Evolutionary conservation across 2,329 filamentous ascomycete genomes (phyloP).

Genomic region (Microcyclospora tardicrescens): DNA sequence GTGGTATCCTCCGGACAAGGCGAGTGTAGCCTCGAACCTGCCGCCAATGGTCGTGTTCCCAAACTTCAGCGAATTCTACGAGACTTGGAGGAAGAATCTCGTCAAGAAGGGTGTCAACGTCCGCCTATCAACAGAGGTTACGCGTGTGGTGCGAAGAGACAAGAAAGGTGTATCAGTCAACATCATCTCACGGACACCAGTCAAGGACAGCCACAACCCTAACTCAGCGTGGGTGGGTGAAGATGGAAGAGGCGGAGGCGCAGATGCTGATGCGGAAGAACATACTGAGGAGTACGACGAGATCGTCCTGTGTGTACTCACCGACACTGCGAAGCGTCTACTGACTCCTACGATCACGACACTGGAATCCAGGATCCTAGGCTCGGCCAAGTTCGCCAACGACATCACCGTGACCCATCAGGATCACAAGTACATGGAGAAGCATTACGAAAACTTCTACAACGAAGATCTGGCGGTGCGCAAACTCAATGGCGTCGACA

Average conservation of each 20-base stretch:
- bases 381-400: constrained; percentile 56
- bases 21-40: constrained; percentile 36
- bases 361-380: constrained; percentile 54
- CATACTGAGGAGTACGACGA: constrained; percentile 47
- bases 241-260: constrained; percentile 23
- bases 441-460: constrained; percentile 54
- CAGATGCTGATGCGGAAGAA: constrained; percentile 29
- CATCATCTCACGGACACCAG: constrained; percentile 31
- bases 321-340: constrained; percentile 45
- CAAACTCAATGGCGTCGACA: constrained; percentile 29
- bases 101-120: constrained; percentile 43
- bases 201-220: constrained; percentile 31
- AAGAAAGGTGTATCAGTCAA: constrained; percentile 40
- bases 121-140: constrained; percentile 44
- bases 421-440: constrained; percentile 52
- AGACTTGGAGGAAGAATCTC: constrained; percentile 44
- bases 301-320: constrained; percentile 50
- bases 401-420: constrained; percentile 59
- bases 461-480: constrained; percentile 34
- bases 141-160: constrained; percentile 38
- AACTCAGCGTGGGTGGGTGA: constrained; percentile 32
- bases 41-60: constrained; percentile 51
- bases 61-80: constrained; percentile 48
- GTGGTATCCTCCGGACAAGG: constrained; percentile 42
- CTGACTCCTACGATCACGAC: constrained; percentile 45